These are phyloP conservation scores for Sporisorium exsertum DNA, from an alignment of 1,284 basidiomycete species.

Conservation along the genomic window DNA sequence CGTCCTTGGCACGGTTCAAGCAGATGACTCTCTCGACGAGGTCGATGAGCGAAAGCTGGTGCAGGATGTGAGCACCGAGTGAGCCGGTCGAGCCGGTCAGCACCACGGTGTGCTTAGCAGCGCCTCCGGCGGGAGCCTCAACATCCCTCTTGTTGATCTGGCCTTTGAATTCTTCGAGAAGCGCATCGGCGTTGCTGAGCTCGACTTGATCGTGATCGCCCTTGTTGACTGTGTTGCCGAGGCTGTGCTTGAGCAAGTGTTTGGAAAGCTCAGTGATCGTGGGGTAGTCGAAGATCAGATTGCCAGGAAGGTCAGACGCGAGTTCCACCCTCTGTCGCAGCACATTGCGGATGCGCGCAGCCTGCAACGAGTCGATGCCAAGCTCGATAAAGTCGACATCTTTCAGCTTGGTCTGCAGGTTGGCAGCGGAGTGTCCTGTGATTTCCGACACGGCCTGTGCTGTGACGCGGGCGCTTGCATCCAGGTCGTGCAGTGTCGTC, in stretches of 20 bases:
- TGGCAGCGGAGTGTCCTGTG: conserved; percentile 36
- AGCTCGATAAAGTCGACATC: conserved; percentile 70
- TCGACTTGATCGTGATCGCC: conserved; percentile 55
- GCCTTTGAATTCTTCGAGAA: conserved; percentile 8
- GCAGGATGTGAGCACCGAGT: conserved; percentile 41
- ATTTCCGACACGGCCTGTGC: conserved; percentile 13
- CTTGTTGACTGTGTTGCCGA: background rate
- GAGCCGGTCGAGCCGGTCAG: conserved; percentile 53
- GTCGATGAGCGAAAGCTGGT: conserved; percentile 17
- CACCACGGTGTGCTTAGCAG: conserved; percentile 18
- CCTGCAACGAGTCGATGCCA: conserved; percentile 75
- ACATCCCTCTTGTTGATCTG: conserved; percentile 1
- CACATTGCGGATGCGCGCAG: conserved; percentile 72
- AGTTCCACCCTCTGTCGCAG: conserved; percentile 13
- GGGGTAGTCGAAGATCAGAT: conserved; percentile 72
- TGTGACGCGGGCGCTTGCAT: background rate
- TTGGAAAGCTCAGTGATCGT: conserved; percentile 69
- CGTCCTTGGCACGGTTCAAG: conserved; percentile 21
- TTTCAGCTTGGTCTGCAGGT: background rate
- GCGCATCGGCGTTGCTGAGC: conserved; percentile 24
- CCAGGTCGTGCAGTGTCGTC: background rate
- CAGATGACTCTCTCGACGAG: conserved; percentile 17
- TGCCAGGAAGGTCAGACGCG: conserved; percentile 45
- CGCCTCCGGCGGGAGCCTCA: background rate
- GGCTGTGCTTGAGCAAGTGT: conserved; percentile 19